Evolutionary conservation across 257 asterid species (phyloP).

Genomic region (Coffea canephora): DNA sequence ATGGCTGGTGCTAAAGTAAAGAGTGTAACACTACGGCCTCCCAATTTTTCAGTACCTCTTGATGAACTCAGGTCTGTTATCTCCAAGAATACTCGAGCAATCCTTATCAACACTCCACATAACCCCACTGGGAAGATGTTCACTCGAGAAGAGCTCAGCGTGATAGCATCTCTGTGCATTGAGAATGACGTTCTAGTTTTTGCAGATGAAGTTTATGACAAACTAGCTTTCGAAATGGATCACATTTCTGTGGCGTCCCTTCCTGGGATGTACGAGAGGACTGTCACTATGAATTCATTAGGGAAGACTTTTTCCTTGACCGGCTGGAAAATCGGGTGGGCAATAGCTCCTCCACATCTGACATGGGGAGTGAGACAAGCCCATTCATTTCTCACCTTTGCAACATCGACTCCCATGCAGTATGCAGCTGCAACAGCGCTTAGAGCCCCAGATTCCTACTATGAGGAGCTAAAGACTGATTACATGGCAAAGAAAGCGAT

Average conservation of each 20-base stretch:
- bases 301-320: slow-evolving; percentile 96
- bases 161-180: slow-evolving; percentile 69
- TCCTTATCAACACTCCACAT: slow-evolving; percentile 87
- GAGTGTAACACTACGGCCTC: slow-evolving; percentile 70
- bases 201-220: slow-evolving; percentile 89
- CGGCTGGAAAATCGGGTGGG: slow-evolving; percentile 99
- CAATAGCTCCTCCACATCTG: slow-evolving; percentile 87
- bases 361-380: slow-evolving; percentile 96
- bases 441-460: slow-evolving; percentile 73
- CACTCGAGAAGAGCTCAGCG: slow-evolving; percentile 60
- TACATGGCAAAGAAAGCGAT: slow-evolving; percentile 70
- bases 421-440: slow-evolving; percentile 80
- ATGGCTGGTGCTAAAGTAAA: slow-evolving; percentile 92
- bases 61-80: slow-evolving; percentile 67
- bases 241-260: slow-evolving; percentile 88
- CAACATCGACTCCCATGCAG: slow-evolving; percentile 97
- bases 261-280: slow-evolving; percentile 84
- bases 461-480: slow-evolving; percentile 68
- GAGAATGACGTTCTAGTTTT: slow-evolving; percentile 75
- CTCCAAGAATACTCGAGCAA: slow-evolving; percentile 78
- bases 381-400: slow-evolving; percentile 83
- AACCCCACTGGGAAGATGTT: slow-evolving; percentile 98
- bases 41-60: slow-evolving; percentile 72
- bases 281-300: slow-evolving; percentile 78
- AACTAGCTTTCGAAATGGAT: slow-evolving; percentile 85